Evolutionary conservation across 1,139 yeast species (phyloP), one percentile per base, ranked within the genome.

Genomic region (Candida buenavistaensis): DNA sequence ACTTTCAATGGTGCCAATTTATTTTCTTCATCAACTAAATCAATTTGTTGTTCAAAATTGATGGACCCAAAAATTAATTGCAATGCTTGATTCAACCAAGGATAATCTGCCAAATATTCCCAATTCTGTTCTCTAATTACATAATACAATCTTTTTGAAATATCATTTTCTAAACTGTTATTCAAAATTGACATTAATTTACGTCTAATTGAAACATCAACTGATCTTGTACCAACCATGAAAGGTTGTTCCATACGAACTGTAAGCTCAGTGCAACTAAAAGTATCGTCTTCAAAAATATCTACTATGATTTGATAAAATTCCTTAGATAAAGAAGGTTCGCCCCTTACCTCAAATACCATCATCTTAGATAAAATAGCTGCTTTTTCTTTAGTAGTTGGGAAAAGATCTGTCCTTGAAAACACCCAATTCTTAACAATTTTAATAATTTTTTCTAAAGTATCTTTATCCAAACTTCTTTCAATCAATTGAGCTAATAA

Each of bases 241-340:
- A 94, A 94, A 14, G 98, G 96, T 55, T 90, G 97, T 54, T 94
- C 98, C 88, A 94, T 82, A 40, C 98, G 73, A 8, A 89, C 95
- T 0, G 98, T 90, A 29, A 94, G 73, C 52, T 94, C 99, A 2
- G 96, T 82, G 44, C 90, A 79, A 23, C 85, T 78, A 49, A 90
- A 75, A 1, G 82, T 68, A 29, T 84, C 83, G 46, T 88, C 90
- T 46, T 86, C 90, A 56, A 92, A 94, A 23, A 94, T 82, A 48
- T 86, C 95, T 28, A 90, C 82, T 40, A 94, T 83, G 23, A 94
- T 86, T 48, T 83, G 84, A 52, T 89, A 90, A 52, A 88, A 92
- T 45, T 82, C 82, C 46, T 80, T 82, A 0, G 95, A 80, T 35
- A 94, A 73, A 1, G 85, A 77, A 4, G 85, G 78, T 50, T 89